Evolutionary conservation across 2,329 filamentous ascomycete species (phyloP), one percentile per base, ranked within the genome.

Genomic region (Acarospora socialis): DNA sequence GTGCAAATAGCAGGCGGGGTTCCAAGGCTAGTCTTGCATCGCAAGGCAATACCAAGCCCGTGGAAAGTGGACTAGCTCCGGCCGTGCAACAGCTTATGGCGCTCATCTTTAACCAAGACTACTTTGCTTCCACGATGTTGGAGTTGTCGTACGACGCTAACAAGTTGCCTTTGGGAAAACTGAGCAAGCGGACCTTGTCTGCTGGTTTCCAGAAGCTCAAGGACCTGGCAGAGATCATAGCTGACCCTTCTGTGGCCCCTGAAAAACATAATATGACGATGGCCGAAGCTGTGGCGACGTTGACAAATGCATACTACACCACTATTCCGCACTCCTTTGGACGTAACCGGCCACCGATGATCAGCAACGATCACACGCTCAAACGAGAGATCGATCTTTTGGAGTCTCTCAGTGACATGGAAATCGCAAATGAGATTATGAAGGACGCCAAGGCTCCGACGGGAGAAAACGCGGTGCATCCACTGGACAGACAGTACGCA

Each of bases 361-460:
- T 92, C 45, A 51, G 52, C 20, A 58, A 57, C 22, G 49, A 68
- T 13, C 42, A 43, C 2, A 54, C 66, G 42, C 66, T 92, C 44
- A 83, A 86, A 57, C 67, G 59, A 44, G 83, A 92, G 55, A 68
- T 87, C 43, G 77, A 81, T 26, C 65, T 92, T 42, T 68, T 92
- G 1, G 81, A 92, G 46, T 80, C 74, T 38, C 59, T 92, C 49
- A 77, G 74, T 2, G 81, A 90, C 46, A 87, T 92, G 80, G 84
- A 86, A 54, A 77, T 81, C 37, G 76, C 81, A 2, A 70, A 73
- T 14, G 68, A 76, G 16, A 78, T 92, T 47, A 77, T 92, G 68
- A 84, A 81, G 54, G 58, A 58, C n/a, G 59, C 64, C 3, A 68
- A 72, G 21, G 55, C 51, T 26, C n/a, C n/a, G n/a, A 59, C 62